Evolutionary conservation across 768 basidiomycete genomes (phyloP).

Genomic region (Hysterangium stoloniferum): DNA sequence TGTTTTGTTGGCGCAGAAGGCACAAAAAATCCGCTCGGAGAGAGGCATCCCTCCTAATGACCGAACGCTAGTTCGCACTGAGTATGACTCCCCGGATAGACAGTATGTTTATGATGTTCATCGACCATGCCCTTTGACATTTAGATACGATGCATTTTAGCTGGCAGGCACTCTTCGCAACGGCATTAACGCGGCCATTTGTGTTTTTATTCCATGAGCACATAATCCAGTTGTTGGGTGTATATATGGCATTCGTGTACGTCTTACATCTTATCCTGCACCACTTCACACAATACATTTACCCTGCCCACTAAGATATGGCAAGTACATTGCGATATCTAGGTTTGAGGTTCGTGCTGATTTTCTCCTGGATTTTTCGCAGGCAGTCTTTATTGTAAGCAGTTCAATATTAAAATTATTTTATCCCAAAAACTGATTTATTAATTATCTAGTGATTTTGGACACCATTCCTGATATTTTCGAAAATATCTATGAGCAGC

Average conservation of each 20-base stretch:
- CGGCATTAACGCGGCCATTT: slow-evolving; percentile 62
- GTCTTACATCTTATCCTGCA: no score
- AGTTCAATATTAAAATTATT: no score
- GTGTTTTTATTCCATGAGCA: slow-evolving; percentile 49
- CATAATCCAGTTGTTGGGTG: slow-evolving; percentile 57
- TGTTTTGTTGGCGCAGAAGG: slow-evolving; percentile 39
- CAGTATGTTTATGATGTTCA: slow-evolving; percentile 28
- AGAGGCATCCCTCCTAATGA: slow-evolving; percentile 42
- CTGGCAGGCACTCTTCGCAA: slow-evolving; percentile 43
- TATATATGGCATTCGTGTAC: slow-evolving; percentile 66
- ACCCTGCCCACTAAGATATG: slow-evolving; percentile 3
- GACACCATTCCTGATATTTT: slow-evolving; percentile 60
- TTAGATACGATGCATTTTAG: slow-evolving; percentile 24
- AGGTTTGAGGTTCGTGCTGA: no score
- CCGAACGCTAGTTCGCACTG: slow-evolving; percentile 33
- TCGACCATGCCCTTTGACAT: not conserved
- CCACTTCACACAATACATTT: no score
- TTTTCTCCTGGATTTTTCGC: no score
- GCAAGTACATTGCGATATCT: slow-evolving; percentile 1
- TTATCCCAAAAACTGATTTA: no score
- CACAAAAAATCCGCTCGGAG: slow-evolving; percentile 33
- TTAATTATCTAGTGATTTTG: slow-evolving; percentile 46
- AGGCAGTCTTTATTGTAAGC: no score
- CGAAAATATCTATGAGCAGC: slow-evolving; percentile 43
- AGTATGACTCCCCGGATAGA: slow-evolving; percentile 38